Percentiles rank a stretch among this genome's conserved stretches.
Evolutionary conservation across 2,329 filamentous ascomycete species (phyloP).

Genomic region (Penicillium vulpinum): DNA sequence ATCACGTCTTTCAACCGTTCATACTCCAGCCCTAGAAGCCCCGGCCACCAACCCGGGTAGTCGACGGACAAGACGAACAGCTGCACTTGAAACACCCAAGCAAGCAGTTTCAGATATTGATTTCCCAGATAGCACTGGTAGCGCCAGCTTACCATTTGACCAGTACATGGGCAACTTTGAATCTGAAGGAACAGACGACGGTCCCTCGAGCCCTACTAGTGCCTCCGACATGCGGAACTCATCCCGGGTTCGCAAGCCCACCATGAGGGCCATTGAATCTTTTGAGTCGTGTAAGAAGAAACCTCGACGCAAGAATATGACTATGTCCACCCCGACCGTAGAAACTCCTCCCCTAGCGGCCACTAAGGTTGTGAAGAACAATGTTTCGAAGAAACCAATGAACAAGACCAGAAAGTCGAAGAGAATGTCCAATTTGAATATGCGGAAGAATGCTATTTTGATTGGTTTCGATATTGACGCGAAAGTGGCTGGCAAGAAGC

Average conservation of each 20-base stretch:
- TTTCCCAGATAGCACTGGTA: slow-evolving; percentile 13
- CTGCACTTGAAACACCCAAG: slow-evolving; percentile 15
- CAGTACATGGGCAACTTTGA: slow-evolving; percentile 17
- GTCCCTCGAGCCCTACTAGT: slow-evolving; percentile 16
- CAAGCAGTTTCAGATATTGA: slow-evolving; percentile 14
- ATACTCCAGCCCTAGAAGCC: slow-evolving; percentile 20
- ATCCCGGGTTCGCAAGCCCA: slow-evolving; percentile 32
- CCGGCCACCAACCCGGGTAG: slow-evolving; percentile 12
- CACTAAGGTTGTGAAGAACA: background rate
- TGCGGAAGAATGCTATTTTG: background rate
- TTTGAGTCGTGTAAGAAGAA: slow-evolving; percentile 14
- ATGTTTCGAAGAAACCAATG: background rate
- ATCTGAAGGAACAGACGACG: slow-evolving; percentile 12
- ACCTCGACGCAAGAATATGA: slow-evolving; percentile 9
- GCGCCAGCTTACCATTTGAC: slow-evolving; percentile 14
- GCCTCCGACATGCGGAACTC: slow-evolving; percentile 27
- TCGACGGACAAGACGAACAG: slow-evolving; percentile 16
- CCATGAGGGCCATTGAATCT: slow-evolving; percentile 32
- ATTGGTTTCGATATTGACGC: slow-evolving; percentile 9
- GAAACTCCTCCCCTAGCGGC: background rate
- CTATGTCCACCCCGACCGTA: background rate
- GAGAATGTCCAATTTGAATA: slow-evolving; percentile 1
- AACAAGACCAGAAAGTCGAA: slow-evolving; percentile 10
- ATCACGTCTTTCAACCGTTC: slow-evolving; percentile 24
- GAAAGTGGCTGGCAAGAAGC: slow-evolving; percentile 5